Conservation (phyloP, 2,329 filamentous ascomycete species). For the Aschersonia sp. region DNA sequence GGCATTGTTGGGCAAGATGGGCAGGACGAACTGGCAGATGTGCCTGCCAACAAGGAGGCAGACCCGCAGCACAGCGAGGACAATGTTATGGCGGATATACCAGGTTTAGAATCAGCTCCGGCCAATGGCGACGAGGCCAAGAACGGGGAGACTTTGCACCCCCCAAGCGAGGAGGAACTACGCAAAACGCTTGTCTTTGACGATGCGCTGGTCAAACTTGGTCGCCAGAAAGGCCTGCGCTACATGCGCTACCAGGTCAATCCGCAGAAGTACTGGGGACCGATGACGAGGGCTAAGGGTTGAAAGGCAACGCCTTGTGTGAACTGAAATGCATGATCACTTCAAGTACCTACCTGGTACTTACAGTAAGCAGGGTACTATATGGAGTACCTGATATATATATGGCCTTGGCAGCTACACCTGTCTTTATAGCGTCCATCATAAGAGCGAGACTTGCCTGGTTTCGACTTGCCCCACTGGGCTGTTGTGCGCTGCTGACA, state of each 20-base stretch:
- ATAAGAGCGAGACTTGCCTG: no score
- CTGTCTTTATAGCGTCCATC: no score
- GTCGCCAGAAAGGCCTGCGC: constrained; percentile 51
- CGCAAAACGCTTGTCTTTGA: constrained; percentile 58
- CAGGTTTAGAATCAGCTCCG: background rate
- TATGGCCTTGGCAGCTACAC: no score
- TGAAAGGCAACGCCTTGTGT: background rate
- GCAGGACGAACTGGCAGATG: background rate
- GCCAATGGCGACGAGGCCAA: no score
- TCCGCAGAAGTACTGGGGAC: constrained; percentile 87
- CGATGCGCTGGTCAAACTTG: constrained; percentile 60
- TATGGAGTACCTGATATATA: no score
- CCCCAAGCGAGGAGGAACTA: constrained; percentile 21
- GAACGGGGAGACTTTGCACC: constrained; percentile 8
- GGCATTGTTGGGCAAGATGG: constrained; percentile 12
- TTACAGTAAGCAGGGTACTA: no score
- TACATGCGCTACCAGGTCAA: constrained; percentile 83
- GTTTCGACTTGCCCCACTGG: no score
- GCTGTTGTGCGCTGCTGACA: no score
- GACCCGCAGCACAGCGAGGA: constrained; percentile 2
- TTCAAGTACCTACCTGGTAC: no score
- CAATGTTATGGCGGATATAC: background rate
- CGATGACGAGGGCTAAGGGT: constrained; percentile 46
- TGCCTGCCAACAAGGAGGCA: constrained; percentile 18
- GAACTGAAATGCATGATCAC: no score